Conservation (phyloP, 306 rosid species). For the Pachyrhizus erosus region DNA sequence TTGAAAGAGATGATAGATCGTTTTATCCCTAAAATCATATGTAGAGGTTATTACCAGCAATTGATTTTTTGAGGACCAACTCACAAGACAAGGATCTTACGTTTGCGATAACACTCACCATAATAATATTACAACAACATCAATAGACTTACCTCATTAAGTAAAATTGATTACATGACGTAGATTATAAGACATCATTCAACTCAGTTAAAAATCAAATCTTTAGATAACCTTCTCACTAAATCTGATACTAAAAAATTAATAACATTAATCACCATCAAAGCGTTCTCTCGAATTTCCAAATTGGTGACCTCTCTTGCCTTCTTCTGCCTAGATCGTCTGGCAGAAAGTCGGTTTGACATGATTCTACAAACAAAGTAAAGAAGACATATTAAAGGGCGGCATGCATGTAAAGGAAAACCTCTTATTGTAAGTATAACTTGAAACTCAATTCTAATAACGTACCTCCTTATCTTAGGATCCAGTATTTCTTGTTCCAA, state of each 20-base stretch:
- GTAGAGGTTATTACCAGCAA: too few relatives aligned
- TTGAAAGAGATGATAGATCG: too few relatives aligned
- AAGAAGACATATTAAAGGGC: not conserved
- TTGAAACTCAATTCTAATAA: not conserved
- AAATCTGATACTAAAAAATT: not conserved
- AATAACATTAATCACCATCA: slow-evolving; percentile 16
- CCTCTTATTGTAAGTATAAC: not conserved
- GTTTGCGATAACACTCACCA: too few relatives aligned
- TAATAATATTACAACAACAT: too few relatives aligned
- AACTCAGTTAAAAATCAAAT: too few relatives aligned
- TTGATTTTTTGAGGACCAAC: too few relatives aligned
- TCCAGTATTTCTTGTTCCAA: not conserved
- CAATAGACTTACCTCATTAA: too few relatives aligned
- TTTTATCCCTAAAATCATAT: too few relatives aligned
- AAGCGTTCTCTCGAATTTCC: not conserved
- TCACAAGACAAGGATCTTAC: too few relatives aligned
- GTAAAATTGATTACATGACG: too few relatives aligned
- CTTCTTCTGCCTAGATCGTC: not conserved
- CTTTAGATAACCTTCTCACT: too few relatives aligned
- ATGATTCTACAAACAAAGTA: not conserved
- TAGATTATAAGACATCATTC: too few relatives aligned
- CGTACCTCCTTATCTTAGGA: slow-evolving; percentile 35
- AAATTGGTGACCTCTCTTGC: not conserved
- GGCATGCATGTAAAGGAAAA: not conserved
- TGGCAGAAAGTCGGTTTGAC: slow-evolving; percentile 24